Percentiles rank a stretch among this genome's conserved stretches.
phyloP scores from a whole-genome alignment of 192 early-diverging fungal genomes.

The Entomortierella chlamydospora region DNA sequence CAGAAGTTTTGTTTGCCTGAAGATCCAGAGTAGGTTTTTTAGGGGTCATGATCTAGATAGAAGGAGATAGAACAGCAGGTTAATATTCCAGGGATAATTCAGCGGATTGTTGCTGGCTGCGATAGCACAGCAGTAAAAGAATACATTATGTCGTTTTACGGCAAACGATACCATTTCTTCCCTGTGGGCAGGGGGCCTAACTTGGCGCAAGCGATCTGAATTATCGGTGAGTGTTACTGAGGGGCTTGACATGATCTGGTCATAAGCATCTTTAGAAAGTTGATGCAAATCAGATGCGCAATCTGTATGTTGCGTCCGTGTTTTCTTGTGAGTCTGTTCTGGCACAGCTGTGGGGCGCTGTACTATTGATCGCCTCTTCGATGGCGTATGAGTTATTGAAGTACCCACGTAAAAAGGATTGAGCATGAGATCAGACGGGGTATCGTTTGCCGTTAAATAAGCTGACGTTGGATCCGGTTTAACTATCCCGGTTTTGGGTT shows the following conservation, averaged over 20 bases:
- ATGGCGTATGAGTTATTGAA: background rate
- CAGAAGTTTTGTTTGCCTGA: background rate
- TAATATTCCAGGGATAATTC: no score
- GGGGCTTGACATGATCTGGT: background rate
- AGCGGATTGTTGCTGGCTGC: no score
- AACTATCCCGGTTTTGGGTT: conserved; percentile 28
- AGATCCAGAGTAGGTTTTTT: background rate
- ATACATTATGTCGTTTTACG: no score
- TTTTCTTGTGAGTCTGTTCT: conserved; percentile 23
- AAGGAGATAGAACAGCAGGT: no score
- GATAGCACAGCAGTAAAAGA: no score
- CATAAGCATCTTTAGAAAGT: conserved; percentile 1
- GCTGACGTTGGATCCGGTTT: conserved; percentile 27
- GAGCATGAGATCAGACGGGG: background rate
- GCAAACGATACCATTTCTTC: conserved; percentile 13
- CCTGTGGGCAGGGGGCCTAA: background rate
- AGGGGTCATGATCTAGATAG: background rate
- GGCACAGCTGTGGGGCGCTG: background rate
- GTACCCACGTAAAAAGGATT: background rate
- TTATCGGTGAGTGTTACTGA: background rate
- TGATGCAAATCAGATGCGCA: background rate
- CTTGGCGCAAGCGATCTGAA: conserved; percentile 10
- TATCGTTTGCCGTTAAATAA: conserved; percentile 33
- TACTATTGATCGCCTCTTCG: background rate
- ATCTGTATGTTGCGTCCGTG: background rate